Conservation (phyloP, 306 rosid genomes). For the Dalbergia cultrata region DNA sequence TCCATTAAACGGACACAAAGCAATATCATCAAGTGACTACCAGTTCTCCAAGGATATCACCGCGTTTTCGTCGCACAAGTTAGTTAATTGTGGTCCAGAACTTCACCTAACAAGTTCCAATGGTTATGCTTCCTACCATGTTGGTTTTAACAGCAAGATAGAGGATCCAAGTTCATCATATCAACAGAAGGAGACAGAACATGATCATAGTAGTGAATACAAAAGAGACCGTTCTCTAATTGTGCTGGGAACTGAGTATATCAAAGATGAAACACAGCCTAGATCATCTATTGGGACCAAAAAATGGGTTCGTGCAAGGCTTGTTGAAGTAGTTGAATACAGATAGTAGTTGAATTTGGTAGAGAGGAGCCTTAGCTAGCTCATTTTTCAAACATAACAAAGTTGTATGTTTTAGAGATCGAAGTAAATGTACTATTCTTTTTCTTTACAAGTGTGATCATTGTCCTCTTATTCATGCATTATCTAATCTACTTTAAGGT, state of each 20-base stretch:
- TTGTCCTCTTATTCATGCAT: not conserved
- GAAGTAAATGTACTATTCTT: not conserved
- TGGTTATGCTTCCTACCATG: constrained; percentile 22
- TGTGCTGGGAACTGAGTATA: constrained; percentile 39
- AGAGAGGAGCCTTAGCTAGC: constrained; percentile 9
- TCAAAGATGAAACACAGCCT: constrained; percentile 41
- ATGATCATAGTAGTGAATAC: constrained; percentile 39
- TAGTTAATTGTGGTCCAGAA: constrained; percentile 50
- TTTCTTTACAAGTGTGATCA: not conserved
- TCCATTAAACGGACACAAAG: constrained; percentile 59
- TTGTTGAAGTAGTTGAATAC: constrained; percentile 64
- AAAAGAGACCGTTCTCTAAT: constrained; percentile 45
- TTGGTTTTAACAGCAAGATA: not conserved
- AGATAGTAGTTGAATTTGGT: constrained; percentile 20
- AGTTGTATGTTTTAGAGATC: not conserved
- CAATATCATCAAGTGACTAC: constrained; percentile 39
- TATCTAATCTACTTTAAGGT: too few relatives aligned
- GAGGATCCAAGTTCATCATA: not conserved
- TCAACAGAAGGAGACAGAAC: constrained; percentile 33
- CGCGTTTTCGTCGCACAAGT: constrained; percentile 46
- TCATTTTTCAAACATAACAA: not conserved
- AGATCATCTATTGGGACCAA: constrained; percentile 48
- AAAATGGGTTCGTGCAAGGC: constrained; percentile 79
- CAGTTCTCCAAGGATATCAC: constrained; percentile 47
- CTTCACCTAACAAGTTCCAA: constrained; percentile 42